phyloP scores from a whole-genome alignment of 179 eudicot genomes.

The Corrigiola litoralis region DNA sequence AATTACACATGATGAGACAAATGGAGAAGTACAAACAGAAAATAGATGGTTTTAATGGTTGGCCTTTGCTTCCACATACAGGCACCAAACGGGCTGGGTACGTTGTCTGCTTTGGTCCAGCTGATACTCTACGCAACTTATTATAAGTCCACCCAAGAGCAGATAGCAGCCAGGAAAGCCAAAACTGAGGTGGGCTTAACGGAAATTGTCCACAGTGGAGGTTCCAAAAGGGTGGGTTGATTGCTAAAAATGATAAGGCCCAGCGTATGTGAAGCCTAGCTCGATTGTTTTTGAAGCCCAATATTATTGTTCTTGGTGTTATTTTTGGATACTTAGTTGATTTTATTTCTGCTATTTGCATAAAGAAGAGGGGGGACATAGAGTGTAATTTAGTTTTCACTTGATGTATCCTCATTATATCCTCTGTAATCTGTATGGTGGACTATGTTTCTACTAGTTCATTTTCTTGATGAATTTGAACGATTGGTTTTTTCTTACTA shows the following conservation, averaged over 20 bases:
- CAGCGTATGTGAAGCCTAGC: too few species aligned
- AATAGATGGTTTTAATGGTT: background rate
- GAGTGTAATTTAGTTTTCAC: background rate
- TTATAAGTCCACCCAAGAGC: conserved; percentile 45
- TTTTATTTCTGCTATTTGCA: background rate
- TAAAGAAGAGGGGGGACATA: too few species aligned
- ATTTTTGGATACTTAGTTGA: background rate
- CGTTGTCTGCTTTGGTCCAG: conserved; percentile 48
- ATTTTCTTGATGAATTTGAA: too few species aligned
- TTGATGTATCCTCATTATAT: too few species aligned
- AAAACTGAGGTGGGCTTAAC: conserved; percentile 36
- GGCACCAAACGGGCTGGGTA: conserved; percentile 60
- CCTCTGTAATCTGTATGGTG: too few species aligned
- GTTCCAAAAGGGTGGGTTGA: conserved; percentile 4
- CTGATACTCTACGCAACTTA: conserved; percentile 43
- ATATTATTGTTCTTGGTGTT: background rate
- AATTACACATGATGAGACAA: too few species aligned
- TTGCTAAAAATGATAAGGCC: background rate
- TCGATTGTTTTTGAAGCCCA: too few species aligned
- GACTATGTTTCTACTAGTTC: too few species aligned
- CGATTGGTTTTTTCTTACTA: too few species aligned
- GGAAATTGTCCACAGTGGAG: conserved; percentile 1
- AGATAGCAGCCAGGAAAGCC: conserved; percentile 33
- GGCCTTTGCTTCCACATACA: background rate
- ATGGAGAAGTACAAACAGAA: background rate